Conservation (phyloP, 2,329 filamentous ascomycete species). For the Corinectria fuckeliana region DNA sequence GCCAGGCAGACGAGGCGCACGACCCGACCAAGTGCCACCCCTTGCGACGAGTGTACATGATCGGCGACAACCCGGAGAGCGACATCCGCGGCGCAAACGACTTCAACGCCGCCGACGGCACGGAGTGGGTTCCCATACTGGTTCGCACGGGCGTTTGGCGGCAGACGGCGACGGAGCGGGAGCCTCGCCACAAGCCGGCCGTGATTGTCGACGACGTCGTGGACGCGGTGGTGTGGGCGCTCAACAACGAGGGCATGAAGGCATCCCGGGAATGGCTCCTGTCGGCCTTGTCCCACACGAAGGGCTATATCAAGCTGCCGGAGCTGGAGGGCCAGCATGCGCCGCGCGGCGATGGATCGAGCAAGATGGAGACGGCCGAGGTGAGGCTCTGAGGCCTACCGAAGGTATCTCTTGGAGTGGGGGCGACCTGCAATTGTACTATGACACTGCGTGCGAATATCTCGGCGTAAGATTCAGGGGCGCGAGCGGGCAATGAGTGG, state of each 20-base stretch:
- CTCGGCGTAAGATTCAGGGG: neutral
- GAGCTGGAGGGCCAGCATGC: conserved; percentile 20
- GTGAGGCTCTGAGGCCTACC: conserved; percentile 22
- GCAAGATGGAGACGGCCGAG: conserved; percentile 31
- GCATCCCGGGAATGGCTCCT: conserved; percentile 42
- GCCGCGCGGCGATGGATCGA: conserved; percentile 12
- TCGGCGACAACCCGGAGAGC: conserved; percentile 88
- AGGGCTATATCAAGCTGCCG: conserved; percentile 37
- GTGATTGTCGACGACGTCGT: conserved; percentile 76
- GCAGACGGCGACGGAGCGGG: conserved; percentile 45
- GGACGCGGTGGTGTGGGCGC: conserved; percentile 78
- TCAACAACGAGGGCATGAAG: conserved; percentile 61
- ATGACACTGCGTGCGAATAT: conserved; percentile 4
- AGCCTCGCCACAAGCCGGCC: conserved; percentile 66
- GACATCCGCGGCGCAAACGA: conserved; percentile 89
- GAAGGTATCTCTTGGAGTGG: conserved; percentile 6
- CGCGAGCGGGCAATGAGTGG: neutral
- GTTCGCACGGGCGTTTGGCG: conserved; percentile 81
- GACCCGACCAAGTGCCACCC: conserved; percentile 48
- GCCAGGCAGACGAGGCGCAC: conserved; percentile 17
- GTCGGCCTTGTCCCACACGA: conserved; percentile 37
- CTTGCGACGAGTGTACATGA: conserved; percentile 87
- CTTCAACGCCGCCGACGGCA: conserved; percentile 70
- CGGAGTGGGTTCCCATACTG: conserved; percentile 78
- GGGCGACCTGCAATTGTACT: conserved; percentile 9